A percentile compares a stretch with the other conserved stretches of the same genome.
Conservation (phyloP, 2,329 filamentous ascomycete genomes). For the Aspergillus proliferans region DNA sequence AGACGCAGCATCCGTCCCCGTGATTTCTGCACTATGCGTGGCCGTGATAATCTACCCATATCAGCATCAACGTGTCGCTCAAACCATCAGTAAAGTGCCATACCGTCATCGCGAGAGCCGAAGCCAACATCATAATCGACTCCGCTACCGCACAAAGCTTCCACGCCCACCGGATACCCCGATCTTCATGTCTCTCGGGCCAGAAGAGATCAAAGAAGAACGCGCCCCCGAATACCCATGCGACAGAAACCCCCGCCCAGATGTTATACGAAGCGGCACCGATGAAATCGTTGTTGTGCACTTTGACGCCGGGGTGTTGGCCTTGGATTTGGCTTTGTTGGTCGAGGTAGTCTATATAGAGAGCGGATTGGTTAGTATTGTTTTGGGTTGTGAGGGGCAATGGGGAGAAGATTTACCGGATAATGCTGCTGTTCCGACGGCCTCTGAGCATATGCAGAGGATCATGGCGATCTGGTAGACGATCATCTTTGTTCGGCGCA, state of each 20-base stretch:
- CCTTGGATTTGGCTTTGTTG: conserved; percentile 45
- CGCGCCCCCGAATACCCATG: conserved; percentile 52
- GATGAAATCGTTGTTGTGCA: conserved; percentile 52
- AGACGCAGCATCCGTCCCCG: conserved; percentile 31
- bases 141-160: conserved; percentile 47
- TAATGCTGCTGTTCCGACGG: conserved; percentile 50
- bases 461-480: conserved; percentile 57
- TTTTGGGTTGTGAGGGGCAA: neutral
- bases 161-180: conserved; percentile 49
- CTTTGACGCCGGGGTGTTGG: conserved; percentile 33
- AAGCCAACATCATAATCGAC: conserved; percentile 39
- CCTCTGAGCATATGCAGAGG: conserved; percentile 51
- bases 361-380: neutral
- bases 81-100: neutral
- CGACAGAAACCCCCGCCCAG: conserved; percentile 52
- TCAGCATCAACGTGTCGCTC: neutral
- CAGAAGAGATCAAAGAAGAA: conserved; percentile 60
- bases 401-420: conserved; percentile 36
- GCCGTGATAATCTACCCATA: conserved; percentile 40
- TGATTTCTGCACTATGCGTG: conserved; percentile 41
- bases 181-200: conserved; percentile 49
- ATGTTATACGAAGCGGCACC: conserved; percentile 54
- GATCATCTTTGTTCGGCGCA: conserved; percentile 53
- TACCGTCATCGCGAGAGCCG: conserved; percentile 46
- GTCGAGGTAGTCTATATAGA: conserved; percentile 46